phyloP scores from a whole-genome alignment of 306 rosid species.

The Pterocarpus macrocarpus region DNA sequence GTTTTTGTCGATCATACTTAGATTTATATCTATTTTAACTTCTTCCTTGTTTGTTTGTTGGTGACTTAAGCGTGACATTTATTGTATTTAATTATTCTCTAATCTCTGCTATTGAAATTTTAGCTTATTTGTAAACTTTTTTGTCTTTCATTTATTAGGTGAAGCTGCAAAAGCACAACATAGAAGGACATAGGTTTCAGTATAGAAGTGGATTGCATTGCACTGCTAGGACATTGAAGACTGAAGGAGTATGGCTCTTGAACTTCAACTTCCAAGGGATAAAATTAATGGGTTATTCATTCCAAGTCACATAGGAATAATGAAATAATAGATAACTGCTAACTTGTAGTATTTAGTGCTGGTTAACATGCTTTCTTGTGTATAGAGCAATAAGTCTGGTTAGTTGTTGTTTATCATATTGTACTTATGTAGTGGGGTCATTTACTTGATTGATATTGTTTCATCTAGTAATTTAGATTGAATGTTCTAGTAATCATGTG shows the following conservation, averaged over 20 bases:
- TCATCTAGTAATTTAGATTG: conserved; percentile 10
- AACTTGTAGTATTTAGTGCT: conserved; percentile 22
- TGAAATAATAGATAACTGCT: conserved; percentile 27
- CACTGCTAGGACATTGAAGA: conserved; percentile 83
- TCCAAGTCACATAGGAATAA: conserved; percentile 29
- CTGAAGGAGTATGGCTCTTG: conserved; percentile 83
- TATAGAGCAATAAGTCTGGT: too few relatives aligned
- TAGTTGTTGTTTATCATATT: too few relatives aligned
- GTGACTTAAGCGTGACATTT: conserved; percentile 25
- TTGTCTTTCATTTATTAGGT: conserved; percentile 60
- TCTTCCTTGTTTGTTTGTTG: conserved; percentile 19
- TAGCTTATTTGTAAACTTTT: conserved; percentile 24
- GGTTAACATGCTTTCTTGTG: not conserved
- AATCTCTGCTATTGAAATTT: not conserved
- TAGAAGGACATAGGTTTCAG: conserved; percentile 71
- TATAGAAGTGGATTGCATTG: conserved; percentile 83
- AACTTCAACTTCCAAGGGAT: conserved; percentile 40
- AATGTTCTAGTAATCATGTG: conserved; percentile 10
- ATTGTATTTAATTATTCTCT: conserved; percentile 7
- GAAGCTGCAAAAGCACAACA: conserved; percentile 89
- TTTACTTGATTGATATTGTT: conserved; percentile 31
- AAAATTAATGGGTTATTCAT: conserved; percentile 33
- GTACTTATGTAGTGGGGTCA: too few relatives aligned
- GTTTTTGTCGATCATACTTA: not conserved
- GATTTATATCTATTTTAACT: conserved; percentile 23